Conservation (phyloP, 1,139 yeast species). For the Candida sanyaensis region DNA sequence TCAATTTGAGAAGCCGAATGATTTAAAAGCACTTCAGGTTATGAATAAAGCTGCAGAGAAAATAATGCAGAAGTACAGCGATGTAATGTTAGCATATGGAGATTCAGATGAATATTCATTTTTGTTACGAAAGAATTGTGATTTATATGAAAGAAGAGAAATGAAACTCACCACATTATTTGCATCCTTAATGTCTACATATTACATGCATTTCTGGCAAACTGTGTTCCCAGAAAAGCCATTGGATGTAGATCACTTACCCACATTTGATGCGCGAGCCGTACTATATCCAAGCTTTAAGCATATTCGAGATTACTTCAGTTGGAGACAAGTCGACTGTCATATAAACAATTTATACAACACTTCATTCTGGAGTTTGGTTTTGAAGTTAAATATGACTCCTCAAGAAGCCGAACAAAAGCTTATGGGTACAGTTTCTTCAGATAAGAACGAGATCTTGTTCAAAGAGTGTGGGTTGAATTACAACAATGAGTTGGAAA, state of each 20-base stretch:
- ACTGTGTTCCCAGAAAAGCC: constrained; percentile 53
- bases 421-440: constrained; percentile 72
- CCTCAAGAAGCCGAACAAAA: constrained; percentile 78
- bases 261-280: constrained; percentile 90
- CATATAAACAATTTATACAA: constrained; percentile 94
- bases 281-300: constrained; percentile 73
- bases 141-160: constrained; percentile 78
- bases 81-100: constrained; percentile 82
- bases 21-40: constrained; percentile 66
- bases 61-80: constrained; percentile 66
- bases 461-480: constrained; percentile 79
- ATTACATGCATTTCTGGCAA: constrained; percentile 70
- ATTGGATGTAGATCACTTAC: constrained; percentile 42
- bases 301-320: constrained; percentile 73
- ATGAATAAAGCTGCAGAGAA: constrained; percentile 81
- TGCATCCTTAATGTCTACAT: constrained; percentile 79
- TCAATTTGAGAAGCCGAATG: constrained; percentile 85
- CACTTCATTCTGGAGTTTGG: constrained; percentile 90
- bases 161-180: constrained; percentile 77
- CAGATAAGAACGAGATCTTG: constrained; percentile 86
- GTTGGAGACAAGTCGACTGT: constrained; percentile 98
- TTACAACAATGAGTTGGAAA: constrained; percentile 87
- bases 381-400: constrained; percentile 65
- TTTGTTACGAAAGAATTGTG: constrained; percentile 61
- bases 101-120: constrained; percentile 95